Evolutionary conservation across 2,329 filamentous ascomycete genomes (phyloP).

Genomic region (Trichoderma sp.): DNA sequence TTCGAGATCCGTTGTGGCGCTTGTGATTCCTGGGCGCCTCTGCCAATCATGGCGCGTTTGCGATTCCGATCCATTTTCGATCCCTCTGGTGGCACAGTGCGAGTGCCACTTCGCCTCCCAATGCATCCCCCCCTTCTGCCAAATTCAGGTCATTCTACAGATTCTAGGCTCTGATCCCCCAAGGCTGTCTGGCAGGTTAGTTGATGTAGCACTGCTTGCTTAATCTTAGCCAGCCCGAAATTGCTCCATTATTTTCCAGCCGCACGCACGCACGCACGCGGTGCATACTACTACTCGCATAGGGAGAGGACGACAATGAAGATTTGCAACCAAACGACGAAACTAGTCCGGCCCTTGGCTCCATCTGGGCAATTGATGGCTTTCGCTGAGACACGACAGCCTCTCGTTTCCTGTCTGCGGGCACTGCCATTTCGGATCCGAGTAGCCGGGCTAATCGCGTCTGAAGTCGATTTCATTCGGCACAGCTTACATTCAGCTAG

Average conservation of each 20-base stretch:
- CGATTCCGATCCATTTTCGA: conserved; percentile 41
- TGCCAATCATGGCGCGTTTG: conserved; percentile 13
- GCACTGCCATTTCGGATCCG: neutral
- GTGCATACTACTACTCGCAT: neutral
- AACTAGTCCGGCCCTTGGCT: neutral
- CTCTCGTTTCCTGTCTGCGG: neutral
- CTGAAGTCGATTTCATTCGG: neutral
- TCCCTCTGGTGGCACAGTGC: conserved; percentile 37
- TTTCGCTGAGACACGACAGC: neutral
- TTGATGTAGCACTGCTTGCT: neutral
- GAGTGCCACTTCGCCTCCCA: conserved; percentile 23
- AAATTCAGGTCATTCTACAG: neutral
- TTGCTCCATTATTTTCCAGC: conserved; percentile 2
- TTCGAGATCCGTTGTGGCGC: conserved; percentile 15
- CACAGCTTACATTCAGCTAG: neutral
- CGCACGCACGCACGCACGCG: conserved; percentile 13
- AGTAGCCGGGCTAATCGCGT: neutral
- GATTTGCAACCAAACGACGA: neutral
- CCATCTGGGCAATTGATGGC: neutral
- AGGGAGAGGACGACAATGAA: neutral
- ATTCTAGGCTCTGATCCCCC: neutral
- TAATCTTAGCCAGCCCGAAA: neutral
- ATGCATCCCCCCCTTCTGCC: neutral
- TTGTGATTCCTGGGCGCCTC: neutral
- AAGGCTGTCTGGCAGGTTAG: neutral